Evolutionary conservation across 345 rosid genomes (phyloP).

Genomic region (Salix brachista): DNA sequence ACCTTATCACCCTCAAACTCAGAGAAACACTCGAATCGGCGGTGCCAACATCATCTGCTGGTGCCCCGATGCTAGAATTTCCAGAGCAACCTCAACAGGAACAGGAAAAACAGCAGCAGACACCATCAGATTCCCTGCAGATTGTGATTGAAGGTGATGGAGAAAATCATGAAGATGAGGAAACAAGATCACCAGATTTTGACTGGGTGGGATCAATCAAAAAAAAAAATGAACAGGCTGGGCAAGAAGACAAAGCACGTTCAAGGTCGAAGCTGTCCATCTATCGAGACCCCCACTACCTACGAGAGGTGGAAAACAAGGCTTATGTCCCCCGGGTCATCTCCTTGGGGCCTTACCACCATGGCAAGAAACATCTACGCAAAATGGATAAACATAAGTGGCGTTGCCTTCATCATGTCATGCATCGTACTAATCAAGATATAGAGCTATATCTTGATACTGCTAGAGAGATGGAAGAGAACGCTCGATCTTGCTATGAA

Average conservation of each 20-base stretch:
- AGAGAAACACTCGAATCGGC: constrained; percentile 39
- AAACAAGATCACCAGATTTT: constrained; percentile 27
- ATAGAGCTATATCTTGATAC: constrained; percentile 54
- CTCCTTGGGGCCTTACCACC: constrained; percentile 83
- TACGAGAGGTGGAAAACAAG: constrained; percentile 63
- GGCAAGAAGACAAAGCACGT: constrained; percentile 51
- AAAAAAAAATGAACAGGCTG: constrained; percentile 58
- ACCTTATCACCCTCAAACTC: constrained; percentile 39
- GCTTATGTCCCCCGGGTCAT: constrained; percentile 71
- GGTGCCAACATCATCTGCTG: constrained; percentile 21
- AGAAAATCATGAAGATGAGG: constrained; percentile 26
- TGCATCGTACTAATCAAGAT: constrained; percentile 53
- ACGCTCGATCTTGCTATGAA: constrained; percentile 63
- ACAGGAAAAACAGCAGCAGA: constrained; percentile 23
- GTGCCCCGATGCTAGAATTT: constrained; percentile 16
- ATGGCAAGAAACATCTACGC: constrained; percentile 58
- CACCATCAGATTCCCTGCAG: constrained; percentile 26
- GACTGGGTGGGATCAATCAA: constrained; percentile 68
- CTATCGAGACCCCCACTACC: constrained; percentile 52
- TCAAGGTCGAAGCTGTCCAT: constrained; percentile 60
- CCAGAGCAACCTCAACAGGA: constrained; percentile 21
- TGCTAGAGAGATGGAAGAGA: constrained; percentile 61
- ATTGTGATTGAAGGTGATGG: constrained; percentile 18
- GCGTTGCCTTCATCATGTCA: constrained; percentile 62
- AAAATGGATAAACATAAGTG: constrained; percentile 81